phyloP scores from a whole-genome alignment of 208 protist species.

The Trypanosoma melophagium region DNA sequence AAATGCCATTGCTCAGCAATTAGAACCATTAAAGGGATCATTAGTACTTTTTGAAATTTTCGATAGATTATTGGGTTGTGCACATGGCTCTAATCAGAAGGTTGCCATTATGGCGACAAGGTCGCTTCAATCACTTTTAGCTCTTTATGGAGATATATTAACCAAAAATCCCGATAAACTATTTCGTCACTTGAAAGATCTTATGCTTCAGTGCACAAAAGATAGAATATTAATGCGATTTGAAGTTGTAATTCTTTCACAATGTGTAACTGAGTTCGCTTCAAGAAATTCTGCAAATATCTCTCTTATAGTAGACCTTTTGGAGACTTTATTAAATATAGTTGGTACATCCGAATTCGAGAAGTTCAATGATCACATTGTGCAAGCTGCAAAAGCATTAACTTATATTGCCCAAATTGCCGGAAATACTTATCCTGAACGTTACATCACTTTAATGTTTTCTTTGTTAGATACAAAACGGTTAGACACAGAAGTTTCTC shows the following conservation, averaged over 20 bases:
- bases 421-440: background rate
- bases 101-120: conserved; percentile 21
- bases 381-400: conserved; percentile 12
- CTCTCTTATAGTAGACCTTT: conserved; percentile 4
- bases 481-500: background rate
- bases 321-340: conserved; percentile 8
- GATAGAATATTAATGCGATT: background rate
- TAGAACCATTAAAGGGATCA: conserved; percentile 14
- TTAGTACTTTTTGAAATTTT: conserved; percentile 25
- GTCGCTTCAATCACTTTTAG: conserved; percentile 23
- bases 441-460: conserved; percentile 8
- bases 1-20: conserved; percentile 23
- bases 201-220: background rate
- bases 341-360: background rate
- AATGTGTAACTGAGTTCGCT: conserved; percentile 6
- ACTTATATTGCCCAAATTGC: background rate
- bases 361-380: conserved; percentile 1
- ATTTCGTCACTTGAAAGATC: conserved; percentile 13
- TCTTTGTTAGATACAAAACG: conserved; percentile 7
- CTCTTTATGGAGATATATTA: conserved; percentile 9
- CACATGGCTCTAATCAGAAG: conserved; percentile 14
- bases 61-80: conserved; percentile 17
- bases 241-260: conserved; percentile 15
- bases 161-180: conserved; percentile 5
- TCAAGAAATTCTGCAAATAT: background rate